Percentiles rank a stretch among this genome's conserved stretches.
These are phyloP conservation scores for Nothophoma quercina DNA, from an alignment of 2,329 filamentous ascomycete species.

Conservation along the genomic window DNA sequence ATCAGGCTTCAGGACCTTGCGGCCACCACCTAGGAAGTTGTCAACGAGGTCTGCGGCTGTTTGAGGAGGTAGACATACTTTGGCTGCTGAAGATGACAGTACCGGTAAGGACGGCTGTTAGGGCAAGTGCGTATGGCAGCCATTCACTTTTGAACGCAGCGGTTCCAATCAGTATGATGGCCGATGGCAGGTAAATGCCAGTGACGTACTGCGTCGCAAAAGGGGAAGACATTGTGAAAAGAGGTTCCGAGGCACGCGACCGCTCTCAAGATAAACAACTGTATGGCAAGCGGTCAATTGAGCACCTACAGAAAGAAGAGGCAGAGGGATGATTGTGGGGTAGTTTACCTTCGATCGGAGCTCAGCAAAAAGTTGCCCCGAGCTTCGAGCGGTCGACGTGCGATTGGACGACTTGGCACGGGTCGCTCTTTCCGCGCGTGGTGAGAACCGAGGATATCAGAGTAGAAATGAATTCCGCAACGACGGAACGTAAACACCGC, in stretches of 20 bases:
- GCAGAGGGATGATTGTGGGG: slow-evolving; percentile 9
- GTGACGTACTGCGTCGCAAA: slow-evolving; percentile 64
- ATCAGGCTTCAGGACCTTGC: slow-evolving; percentile 85
- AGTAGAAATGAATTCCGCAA: slow-evolving; percentile 9
- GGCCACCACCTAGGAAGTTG: slow-evolving; percentile 67
- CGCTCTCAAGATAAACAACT: background rate
- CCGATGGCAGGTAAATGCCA: slow-evolving; percentile 83
- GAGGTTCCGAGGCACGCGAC: background rate
- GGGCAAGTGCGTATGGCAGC: slow-evolving; percentile 70
- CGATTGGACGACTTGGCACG: slow-evolving; percentile 13
- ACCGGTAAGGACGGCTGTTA: slow-evolving; percentile 67
- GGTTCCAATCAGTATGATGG: slow-evolving; percentile 77
- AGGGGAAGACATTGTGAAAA: slow-evolving; percentile 26
- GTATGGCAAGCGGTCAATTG: slow-evolving; percentile 5
- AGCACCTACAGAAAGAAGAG: background rate
- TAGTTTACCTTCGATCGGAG: slow-evolving; percentile 11
- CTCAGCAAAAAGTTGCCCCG: slow-evolving; percentile 13
- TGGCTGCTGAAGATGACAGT: slow-evolving; percentile 14
- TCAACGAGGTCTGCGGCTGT: background rate
- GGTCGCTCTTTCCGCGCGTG: slow-evolving; percentile 7
- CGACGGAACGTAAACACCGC: background rate
- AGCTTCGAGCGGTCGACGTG: slow-evolving; percentile 1
- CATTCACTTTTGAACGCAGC: slow-evolving; percentile 78
- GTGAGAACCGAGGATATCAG: slow-evolving; percentile 1
- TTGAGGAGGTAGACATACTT: background rate